These are phyloP conservation scores for Rhizoctonia solani DNA, from an alignment of 1,284 basidiomycete species.

Conservation along the genomic window DNA sequence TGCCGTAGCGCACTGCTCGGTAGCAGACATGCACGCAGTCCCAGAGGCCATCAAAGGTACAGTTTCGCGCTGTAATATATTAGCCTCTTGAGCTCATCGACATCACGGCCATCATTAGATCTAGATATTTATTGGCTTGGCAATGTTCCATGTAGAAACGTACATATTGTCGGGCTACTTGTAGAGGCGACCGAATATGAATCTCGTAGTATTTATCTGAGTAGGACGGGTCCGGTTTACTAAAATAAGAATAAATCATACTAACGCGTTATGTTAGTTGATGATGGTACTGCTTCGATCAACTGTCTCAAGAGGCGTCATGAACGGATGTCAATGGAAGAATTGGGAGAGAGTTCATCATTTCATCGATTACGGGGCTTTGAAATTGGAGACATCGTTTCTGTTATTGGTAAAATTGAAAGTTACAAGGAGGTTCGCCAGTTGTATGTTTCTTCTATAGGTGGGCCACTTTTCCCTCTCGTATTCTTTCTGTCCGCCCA, in stretches of 20 bases:
- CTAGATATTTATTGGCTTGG: conserved; percentile 31
- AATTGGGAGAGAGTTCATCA: conserved; percentile 4
- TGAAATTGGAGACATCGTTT: conserved; percentile 17
- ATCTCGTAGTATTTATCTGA: conserved; percentile 24
- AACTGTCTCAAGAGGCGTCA: conserved; percentile 19
- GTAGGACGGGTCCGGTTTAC: background rate
- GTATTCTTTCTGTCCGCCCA: background rate
- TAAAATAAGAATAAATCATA: background rate
- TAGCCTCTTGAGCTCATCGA: background rate
- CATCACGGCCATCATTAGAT: background rate
- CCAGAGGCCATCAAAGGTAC: conserved; percentile 27
- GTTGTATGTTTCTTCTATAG: conserved; percentile 19
- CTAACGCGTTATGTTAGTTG: conserved; percentile 7
- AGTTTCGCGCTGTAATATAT: background rate
- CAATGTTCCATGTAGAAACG: conserved; percentile 19
- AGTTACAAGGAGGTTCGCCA: conserved; percentile 4
- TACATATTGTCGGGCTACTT: conserved; percentile 20
- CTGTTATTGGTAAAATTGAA: conserved; percentile 22
- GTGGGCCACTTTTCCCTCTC: background rate
- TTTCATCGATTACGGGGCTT: conserved; percentile 2
- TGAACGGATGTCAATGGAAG: background rate
- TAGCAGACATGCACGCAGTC: conserved; percentile 9
- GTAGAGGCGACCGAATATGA: conserved; percentile 18
- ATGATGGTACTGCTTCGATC: conserved; percentile 31
- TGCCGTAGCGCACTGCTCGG: conserved; percentile 2